Evolutionary conservation across 345 rosid genomes (phyloP).

Genomic region (Angophora floribunda): DNA sequence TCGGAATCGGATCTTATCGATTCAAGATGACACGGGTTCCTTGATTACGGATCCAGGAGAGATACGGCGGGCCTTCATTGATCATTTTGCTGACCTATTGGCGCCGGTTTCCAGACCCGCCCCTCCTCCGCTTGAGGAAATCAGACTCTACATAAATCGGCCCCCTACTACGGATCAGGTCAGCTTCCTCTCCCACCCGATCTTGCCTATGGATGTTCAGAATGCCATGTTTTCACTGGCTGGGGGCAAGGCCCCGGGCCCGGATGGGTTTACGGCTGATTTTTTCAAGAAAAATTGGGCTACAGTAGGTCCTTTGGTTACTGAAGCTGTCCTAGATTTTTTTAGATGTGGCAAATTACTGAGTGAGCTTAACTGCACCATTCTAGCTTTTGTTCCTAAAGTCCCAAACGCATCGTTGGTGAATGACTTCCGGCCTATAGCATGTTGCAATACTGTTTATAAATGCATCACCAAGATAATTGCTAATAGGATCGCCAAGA

Average conservation of each 20-base stretch:
- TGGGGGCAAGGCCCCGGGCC: background rate
- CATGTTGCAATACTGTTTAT: background rate
- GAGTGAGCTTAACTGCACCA: background rate
- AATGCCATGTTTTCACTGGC: background rate
- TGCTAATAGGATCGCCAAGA: background rate
- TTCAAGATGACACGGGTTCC: too few species aligned
- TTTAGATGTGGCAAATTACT: background rate
- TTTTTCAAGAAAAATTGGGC: background rate
- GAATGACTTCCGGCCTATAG: background rate
- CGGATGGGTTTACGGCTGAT: background rate
- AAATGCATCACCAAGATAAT: background rate
- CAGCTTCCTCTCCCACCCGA: too few species aligned
- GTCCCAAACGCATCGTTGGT: background rate
- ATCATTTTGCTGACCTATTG: too few species aligned
- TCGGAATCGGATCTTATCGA: too few species aligned
- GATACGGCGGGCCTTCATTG: too few species aligned
- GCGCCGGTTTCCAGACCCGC: too few species aligned
- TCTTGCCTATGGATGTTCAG: background rate
- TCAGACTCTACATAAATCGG: too few species aligned
- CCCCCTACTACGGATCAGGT: too few species aligned
- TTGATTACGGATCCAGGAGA: too few species aligned
- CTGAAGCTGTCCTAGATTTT: fast-evolving
- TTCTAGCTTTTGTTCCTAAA: background rate
- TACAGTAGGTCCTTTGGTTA: fast-evolving
- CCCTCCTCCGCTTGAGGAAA: too few species aligned